Percentiles rank a stretch among this genome's conserved stretches.
phyloP scores from a whole-genome alignment of 331 rosid genomes.

The Quercus tomentella region DNA sequence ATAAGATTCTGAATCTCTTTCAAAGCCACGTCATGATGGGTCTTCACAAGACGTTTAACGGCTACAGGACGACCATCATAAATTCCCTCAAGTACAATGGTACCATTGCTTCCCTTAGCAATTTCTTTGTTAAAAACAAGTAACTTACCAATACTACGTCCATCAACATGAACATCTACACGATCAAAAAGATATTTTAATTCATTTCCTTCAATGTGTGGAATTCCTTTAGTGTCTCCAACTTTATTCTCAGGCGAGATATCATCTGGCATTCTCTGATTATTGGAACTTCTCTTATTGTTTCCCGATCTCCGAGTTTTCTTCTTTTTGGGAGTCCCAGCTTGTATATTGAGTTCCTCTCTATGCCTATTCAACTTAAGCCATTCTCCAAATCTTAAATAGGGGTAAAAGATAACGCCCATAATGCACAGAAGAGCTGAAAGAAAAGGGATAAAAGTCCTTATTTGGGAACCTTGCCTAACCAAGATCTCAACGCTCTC shows the following conservation, averaged over 20 bases:
- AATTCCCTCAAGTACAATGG: slow-evolving; percentile 36
- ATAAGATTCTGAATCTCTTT: slow-evolving; percentile 46
- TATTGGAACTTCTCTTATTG: slow-evolving; percentile 12
- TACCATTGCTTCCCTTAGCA: slow-evolving; percentile 45
- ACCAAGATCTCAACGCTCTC: too few species aligned
- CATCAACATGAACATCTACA: slow-evolving; percentile 14
- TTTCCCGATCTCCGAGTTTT: slow-evolving; percentile 22
- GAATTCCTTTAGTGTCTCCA: neutral
- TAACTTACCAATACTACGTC: slow-evolving; percentile 34
- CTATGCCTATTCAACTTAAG: neutral
- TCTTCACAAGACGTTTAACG: slow-evolving; percentile 42
- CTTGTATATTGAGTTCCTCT: slow-evolving; percentile 20
- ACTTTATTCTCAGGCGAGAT: neutral
- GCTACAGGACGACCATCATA: slow-evolving; percentile 40
- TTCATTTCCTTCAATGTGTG: slow-evolving; percentile 10
- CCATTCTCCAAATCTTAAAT: neutral
- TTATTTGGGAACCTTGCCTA: neutral
- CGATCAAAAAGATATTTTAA: neutral
- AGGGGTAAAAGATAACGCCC: slow-evolving; percentile 2
- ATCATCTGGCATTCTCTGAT: slow-evolving; percentile 2
- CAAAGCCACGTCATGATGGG: slow-evolving; percentile 38
- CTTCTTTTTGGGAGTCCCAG: slow-evolving; percentile 25
- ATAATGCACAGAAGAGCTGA: slow-evolving; percentile 4
- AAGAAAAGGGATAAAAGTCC: slow-evolving; percentile 1
- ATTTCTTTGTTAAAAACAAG: slow-evolving; percentile 28